Percentiles rank a stretch among this genome's conserved stretches.
phyloP scores from a whole-genome alignment of 1,284 basidiomycete genomes.

The Apiotrichum gracile region DNA sequence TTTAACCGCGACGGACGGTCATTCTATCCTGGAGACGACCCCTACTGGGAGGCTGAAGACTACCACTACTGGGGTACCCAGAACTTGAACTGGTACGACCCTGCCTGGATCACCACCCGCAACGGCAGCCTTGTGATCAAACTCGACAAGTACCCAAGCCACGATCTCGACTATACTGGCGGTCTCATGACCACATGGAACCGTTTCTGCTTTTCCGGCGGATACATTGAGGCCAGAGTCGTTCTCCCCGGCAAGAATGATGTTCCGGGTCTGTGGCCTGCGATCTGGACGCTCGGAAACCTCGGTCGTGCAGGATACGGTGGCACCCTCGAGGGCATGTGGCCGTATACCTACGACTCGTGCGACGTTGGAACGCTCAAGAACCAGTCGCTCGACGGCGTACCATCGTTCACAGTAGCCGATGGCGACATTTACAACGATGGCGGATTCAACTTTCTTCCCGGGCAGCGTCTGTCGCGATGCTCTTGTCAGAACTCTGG shows the following conservation, averaged over 20 bases:
- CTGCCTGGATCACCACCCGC: slow-evolving; percentile 52
- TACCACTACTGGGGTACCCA: slow-evolving; percentile 64
- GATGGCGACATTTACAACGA: slow-evolving; percentile 37
- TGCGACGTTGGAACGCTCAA: slow-evolving; percentile 55
- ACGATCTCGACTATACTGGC: slow-evolving; percentile 71
- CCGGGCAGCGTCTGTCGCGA: slow-evolving; percentile 70
- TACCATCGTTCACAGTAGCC: slow-evolving; percentile 23
- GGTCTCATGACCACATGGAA: slow-evolving; percentile 68
- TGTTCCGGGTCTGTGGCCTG: slow-evolving; percentile 64
- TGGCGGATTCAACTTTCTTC: slow-evolving; percentile 55
- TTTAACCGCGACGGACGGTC: slow-evolving; percentile 68
- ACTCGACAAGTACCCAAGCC: slow-evolving; percentile 51
- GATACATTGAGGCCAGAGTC: slow-evolving; percentile 68
- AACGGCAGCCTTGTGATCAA: slow-evolving; percentile 73
- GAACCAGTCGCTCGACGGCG: slow-evolving; percentile 50
- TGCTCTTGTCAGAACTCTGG: slow-evolving; percentile 71
- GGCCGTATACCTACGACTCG: slow-evolving; percentile 53
- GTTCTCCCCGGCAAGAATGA: slow-evolving; percentile 69
- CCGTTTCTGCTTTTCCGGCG: slow-evolving; percentile 82
- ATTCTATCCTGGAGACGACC: slow-evolving; percentile 55
- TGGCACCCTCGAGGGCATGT: slow-evolving; percentile 46
- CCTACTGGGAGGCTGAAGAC: slow-evolving; percentile 54
- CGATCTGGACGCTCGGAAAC: slow-evolving; percentile 51
- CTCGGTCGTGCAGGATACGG: slow-evolving; percentile 51
- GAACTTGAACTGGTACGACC: slow-evolving; percentile 61